Percentiles rank a stretch among this genome's conserved stretches.
phyloP scores from a whole-genome alignment of 176 grass and related monocot genomes.

The Aegilops bicornis region DNA sequence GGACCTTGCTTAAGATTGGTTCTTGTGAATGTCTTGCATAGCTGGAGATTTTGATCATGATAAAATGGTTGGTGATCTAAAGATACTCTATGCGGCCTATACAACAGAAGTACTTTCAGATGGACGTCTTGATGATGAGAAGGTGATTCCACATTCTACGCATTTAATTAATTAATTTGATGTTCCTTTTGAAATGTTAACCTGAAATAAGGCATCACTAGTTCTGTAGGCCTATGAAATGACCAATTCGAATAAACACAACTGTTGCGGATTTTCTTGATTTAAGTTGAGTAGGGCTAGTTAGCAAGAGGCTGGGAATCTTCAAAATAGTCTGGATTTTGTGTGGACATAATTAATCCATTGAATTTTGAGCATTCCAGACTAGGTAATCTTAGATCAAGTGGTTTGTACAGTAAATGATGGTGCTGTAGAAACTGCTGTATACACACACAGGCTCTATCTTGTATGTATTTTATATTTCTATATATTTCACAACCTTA shows the following conservation, averaged over 20 bases:
- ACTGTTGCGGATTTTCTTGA: constrained; percentile 3
- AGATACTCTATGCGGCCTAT: constrained; percentile 77
- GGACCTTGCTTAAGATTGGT: constrained; percentile 6
- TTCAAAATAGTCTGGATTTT: neutral
- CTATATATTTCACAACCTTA: neutral
- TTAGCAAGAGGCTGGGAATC: constrained; percentile 2
- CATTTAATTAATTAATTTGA: constrained; percentile 16
- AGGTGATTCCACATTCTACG: constrained; percentile 48
- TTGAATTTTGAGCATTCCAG: neutral
- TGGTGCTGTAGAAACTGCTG: neutral
- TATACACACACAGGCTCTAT: neutral
- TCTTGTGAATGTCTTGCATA: constrained; percentile 35
- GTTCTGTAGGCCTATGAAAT: neutral
- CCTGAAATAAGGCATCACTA: neutral
- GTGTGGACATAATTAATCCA: neutral
- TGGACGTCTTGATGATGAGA: constrained; percentile 65
- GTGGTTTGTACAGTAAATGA: neutral
- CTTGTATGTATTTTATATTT: neutral
- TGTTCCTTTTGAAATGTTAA: constrained; percentile 10
- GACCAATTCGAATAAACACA: constrained; percentile 12
- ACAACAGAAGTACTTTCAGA: constrained; percentile 72
- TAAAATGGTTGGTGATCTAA: constrained; percentile 71
- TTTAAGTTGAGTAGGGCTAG: neutral
- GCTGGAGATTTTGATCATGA: constrained; percentile 76
- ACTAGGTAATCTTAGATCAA: constrained; percentile 4